Evolutionary conservation across 441 rosid species (phyloP), one percentile per base, ranked within the genome.

Genomic region (Adansonia grandidieri): DNA sequence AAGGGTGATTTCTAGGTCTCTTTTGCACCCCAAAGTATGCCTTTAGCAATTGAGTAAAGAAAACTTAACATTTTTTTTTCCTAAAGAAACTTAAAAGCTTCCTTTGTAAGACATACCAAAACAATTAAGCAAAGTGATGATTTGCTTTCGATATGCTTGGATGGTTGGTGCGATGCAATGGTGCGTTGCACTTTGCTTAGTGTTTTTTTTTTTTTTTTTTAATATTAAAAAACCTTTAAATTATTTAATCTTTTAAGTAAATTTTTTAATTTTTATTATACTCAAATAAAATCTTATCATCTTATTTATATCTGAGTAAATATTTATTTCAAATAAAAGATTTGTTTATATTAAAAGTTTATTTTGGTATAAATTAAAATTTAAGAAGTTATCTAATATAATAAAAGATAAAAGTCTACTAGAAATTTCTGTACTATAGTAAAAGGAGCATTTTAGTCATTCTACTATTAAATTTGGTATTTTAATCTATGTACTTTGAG

Each of bases 101-200:
- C 19, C 45, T 63, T 63, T 66, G 47, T 17, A 8, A 44, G 32
- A 66, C 20, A 9, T 44, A 45, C 32, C 32, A 44, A 67, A 67
- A n/a, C 17, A 65, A 65, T 65, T 65, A 65, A 65, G 70, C 70
- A 65, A 40, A 65, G 70, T 40, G 70, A 65, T 40, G 13, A 3
- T 60, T 9, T 22, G 14, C 14, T 60, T 22, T 22, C 11, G 24
- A 20, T 56, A 56, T 62, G 40, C 8, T 28, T 28, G 67, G 44
- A 28, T 62, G 44, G 66, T 6, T 7, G 20, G 61, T n/a, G 22
- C 5, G n/a, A 56, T n/a, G 19, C 20, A 54, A n/a, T 61, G 65
- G 62, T 57, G 62, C 10, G 63, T 28, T 56, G 61, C 61, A n/a
- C 61, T 56, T 6, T 56, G 61, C 9, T 48, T 5, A 47, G 11